These are phyloP conservation scores for Escallonia herrerae DNA, from an alignment of 129 eudicot genomes.

Conservation along the genomic window DNA sequence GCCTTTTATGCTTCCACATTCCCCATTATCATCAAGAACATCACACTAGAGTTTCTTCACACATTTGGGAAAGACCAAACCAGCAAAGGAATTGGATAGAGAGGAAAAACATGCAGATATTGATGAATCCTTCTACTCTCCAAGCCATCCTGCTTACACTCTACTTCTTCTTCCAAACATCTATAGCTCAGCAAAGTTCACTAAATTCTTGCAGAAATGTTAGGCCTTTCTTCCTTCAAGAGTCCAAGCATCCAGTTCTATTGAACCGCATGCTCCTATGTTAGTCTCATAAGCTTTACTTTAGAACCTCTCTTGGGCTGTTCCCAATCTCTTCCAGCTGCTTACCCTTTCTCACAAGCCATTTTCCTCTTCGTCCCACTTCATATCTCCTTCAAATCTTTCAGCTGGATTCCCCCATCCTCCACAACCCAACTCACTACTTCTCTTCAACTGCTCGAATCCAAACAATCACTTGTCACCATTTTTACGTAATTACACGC, in stretches of 20 bases:
- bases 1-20: not conserved
- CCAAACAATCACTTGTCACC: not conserved
- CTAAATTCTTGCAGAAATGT: constrained; percentile 16
- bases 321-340: constrained; percentile 29
- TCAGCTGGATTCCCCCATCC: constrained; percentile 30
- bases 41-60: not conserved
- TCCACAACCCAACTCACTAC: constrained; percentile 24
- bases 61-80: not conserved
- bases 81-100: not conserved
- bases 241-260: not conserved
- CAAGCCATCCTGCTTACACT: constrained; percentile 13
- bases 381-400: constrained; percentile 12
- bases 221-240: constrained; percentile 11
- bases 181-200: constrained; percentile 15
- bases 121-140: constrained; percentile 6
- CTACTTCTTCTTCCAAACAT: constrained; percentile 11
- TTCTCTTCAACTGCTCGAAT: constrained; percentile 28
- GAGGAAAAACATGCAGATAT: constrained; percentile 9
- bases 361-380: constrained; percentile 12
- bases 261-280: constrained; percentile 24
- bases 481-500: constrained; percentile 5
- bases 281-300: constrained; percentile 32
- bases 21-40: not conserved
- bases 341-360: constrained; percentile 23
- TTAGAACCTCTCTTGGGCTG: constrained; percentile 33